Evolutionary conservation across 495 filamentous ascomycete genomes (phyloP), one percentile per base, ranked within the genome.

Genomic region (Annulohypoxylon maeteangense): DNA sequence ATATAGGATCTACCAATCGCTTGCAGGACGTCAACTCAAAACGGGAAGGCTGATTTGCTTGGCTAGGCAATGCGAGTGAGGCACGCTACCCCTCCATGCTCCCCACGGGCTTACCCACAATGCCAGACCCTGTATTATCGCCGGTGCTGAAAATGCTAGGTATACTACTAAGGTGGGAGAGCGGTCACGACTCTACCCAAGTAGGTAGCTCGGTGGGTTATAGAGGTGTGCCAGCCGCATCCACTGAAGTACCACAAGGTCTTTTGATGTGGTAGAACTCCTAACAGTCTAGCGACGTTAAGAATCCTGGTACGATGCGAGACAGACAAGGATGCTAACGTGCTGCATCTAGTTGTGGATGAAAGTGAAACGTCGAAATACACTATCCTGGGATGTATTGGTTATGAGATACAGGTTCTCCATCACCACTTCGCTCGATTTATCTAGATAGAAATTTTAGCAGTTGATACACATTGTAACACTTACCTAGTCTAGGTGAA

Each of bases 311-410:
- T 68, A 62, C 27, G 44, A 73, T 68, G 56, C 70, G 70, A 73
- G 70, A 73, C 70, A 40, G 29, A 53, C 70, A 65, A 58, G 70
- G 70, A 58, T 68, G 51, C 38, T 45, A 59, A 68, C 60, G 56
- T 68, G 54, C 65, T 65, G 63, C 70, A 73, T 68, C 56, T 32
- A 68, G 44, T 65, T 38, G 65, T 65, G 65, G 59, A 11, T 38
- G 42, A 53, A 65, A 68, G 61, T 73, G 70, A 73, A 73, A 73
- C 70, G 60, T 62, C 70, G 48, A 73, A 27, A 62, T 68, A 73
- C 55, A 11, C 16, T 72, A 65, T 63, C 58, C 69, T 18, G 25
- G 59, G 69, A 36, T 65, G 29, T 48, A 61, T 57, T 48, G 32
- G 32, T 32, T 51, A 20, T 34, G 34, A 57, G n/a, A 55, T 14